Conservation (phyloP, 441 rosid species). For the Bruguiera hainesii region DNA sequence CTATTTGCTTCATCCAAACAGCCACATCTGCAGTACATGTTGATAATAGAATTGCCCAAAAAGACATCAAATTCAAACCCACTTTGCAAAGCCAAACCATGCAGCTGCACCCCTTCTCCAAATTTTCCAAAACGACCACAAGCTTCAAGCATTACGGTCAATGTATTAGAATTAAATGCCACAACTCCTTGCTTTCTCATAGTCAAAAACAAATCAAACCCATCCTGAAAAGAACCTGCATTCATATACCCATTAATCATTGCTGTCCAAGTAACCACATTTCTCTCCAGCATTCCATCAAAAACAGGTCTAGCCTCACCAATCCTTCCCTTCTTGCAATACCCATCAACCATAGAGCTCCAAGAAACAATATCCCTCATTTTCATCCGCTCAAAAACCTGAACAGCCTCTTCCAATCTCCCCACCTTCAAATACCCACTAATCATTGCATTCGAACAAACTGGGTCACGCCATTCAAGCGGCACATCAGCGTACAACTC, state of each 20-base stretch:
- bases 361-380: conserved; percentile 60
- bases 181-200: conserved; percentile 56
- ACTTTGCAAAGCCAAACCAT: conserved; percentile 41
- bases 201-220: conserved; percentile 52
- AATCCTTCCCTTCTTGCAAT: conserved; percentile 53
- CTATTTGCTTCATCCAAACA: conserved; percentile 34
- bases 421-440: conserved; percentile 60
- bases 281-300: conserved; percentile 47
- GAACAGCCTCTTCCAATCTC: conserved; percentile 45
- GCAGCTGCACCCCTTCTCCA: conserved; percentile 55
- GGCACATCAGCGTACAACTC: conserved; percentile 42
- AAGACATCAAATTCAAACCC: conserved; percentile 53
- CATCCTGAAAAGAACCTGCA: conserved; percentile 47
- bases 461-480: conserved; percentile 48
- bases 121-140: conserved; percentile 41
- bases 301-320: conserved; percentile 50
- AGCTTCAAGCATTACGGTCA: conserved; percentile 57
- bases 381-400: conserved; percentile 49
- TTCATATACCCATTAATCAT: conserved; percentile 75
- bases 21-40: conserved; percentile 60
- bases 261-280: conserved; percentile 76
- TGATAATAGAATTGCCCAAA: conserved; percentile 55
- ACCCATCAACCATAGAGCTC: conserved; percentile 74
- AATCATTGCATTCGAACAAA: conserved; percentile 64
- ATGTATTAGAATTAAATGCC: conserved; percentile 45